Percentiles rank a stretch among this genome's conserved stretches.
Conservation (phyloP, 352 stramenopile genomes). For the Phytophthora ramorum region DNA sequence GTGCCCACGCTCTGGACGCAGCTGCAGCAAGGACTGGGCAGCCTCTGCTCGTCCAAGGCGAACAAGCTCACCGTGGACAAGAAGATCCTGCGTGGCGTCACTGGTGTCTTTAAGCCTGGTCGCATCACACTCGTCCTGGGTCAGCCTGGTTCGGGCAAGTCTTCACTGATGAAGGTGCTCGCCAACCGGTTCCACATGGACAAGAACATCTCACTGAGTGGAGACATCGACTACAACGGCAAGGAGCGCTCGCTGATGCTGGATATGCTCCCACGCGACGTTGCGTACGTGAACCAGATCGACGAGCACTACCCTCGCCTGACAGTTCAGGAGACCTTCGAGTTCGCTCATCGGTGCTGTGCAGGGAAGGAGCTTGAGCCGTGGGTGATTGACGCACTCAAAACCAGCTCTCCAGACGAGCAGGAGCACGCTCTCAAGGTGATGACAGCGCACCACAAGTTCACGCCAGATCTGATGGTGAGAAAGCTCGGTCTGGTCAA, state of each 20-base stretch:
- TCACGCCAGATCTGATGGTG: conserved; percentile 33
- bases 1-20: conserved; percentile 49
- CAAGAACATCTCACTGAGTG: conserved; percentile 47
- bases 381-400: conserved; percentile 45
- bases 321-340: conserved; percentile 63
- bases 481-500: conserved; percentile 63
- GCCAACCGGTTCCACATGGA: conserved; percentile 57
- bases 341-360: conserved; percentile 58
- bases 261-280: conserved; percentile 42
- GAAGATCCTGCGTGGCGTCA: conserved; percentile 58
- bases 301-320: conserved; percentile 52
- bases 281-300: conserved; percentile 55
- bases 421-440: conserved; percentile 46
- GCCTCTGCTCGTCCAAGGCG: conserved; percentile 14
- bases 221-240: conserved; percentile 60
- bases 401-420: conserved; percentile 42
- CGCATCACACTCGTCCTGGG: conserved; percentile 61
- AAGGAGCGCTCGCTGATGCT: conserved; percentile 37
- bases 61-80: conserved; percentile 43
- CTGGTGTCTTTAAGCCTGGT: conserved; percentile 50
- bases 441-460: conserved; percentile 41
- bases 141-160: conserved; percentile 12
- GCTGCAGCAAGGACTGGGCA: conserved; percentile 37
- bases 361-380: conserved; percentile 39
- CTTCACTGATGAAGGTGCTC: conserved; percentile 49